phyloP scores from a whole-genome alignment of 1,284 basidiomycete genomes.

The Moesziomyces parantarcticus region DNA sequence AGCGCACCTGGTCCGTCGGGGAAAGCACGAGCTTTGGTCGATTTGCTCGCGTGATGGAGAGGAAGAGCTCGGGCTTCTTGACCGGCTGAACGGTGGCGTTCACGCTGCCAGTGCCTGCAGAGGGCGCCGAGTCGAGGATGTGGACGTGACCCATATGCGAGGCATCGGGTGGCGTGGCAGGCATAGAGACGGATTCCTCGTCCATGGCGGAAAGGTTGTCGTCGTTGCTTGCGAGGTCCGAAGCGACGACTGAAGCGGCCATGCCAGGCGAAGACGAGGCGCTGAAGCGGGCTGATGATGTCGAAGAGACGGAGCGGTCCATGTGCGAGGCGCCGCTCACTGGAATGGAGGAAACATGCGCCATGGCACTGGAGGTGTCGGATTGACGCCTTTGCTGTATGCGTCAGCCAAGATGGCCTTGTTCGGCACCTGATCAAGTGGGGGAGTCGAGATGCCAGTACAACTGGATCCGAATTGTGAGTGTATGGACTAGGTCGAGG shows the following conservation, averaged over 20 bases:
- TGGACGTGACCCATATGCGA: conserved; percentile 8
- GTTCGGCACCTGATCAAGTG: no score
- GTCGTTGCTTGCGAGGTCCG: conserved; percentile 14
- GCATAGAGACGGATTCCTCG: conserved; percentile 36
- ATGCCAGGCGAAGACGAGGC: conserved; percentile 33
- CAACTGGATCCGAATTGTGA: no score
- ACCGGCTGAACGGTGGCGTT: conserved; percentile 1
- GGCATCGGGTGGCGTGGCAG: conserved; percentile 38
- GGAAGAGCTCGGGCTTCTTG: conserved; percentile 29
- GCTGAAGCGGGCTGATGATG: conserved; percentile 18
- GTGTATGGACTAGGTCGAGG: background rate
- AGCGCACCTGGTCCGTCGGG: conserved; percentile 21
- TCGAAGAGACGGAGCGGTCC: conserved; percentile 22
- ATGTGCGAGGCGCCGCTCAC: conserved; percentile 7
- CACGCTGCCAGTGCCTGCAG: conserved; percentile 10
- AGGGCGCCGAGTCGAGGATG: conserved; percentile 5
- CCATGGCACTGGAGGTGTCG: conserved; percentile 2
- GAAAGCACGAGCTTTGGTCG: conserved; percentile 36
- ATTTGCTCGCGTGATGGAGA: conserved; percentile 14
- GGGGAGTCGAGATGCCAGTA: no score
- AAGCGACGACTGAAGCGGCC: conserved; percentile 18
- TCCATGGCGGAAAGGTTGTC: conserved; percentile 24
- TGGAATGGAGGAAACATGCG: background rate
- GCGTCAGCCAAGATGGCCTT: conserved; percentile 5
- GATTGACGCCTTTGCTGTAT: no score